Percentiles rank a stretch among this genome's conserved stretches.
Evolutionary conservation across 176 grass and related monocot species (phyloP).

Genomic region (Ampelocalamus luodianensis): DNA sequence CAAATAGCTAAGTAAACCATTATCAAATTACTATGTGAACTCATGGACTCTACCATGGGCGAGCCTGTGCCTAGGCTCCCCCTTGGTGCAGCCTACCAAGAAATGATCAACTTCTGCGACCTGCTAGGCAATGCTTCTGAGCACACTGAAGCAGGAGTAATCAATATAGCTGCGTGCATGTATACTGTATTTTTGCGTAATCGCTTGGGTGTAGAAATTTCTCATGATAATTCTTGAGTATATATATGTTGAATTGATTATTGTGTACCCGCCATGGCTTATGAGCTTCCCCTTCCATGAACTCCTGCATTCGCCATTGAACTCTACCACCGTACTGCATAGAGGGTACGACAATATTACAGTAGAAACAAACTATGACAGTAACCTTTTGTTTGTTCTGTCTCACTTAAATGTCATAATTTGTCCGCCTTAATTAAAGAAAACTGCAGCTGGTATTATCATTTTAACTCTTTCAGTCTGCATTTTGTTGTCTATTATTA

Average conservation of each 20-base stretch:
- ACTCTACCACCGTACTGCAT: not conserved
- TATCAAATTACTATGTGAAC: not conserved
- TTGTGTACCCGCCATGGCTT: not conserved
- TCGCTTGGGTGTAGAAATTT: not conserved
- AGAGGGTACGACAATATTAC: not conserved
- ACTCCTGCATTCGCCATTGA: not conserved
- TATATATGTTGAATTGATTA: not conserved
- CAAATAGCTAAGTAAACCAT: slow-evolving; percentile 23
- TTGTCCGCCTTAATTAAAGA: not conserved
- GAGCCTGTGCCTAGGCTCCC: not conserved
- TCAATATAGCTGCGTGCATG: not conserved
- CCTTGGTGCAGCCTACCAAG: not conserved
- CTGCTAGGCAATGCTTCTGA: not conserved
- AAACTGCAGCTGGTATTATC: slow-evolving; percentile 1
- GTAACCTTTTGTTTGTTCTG: not conserved
- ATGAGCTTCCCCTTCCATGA: not conserved
- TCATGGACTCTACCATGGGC: not conserved
- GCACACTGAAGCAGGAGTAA: not conserved
- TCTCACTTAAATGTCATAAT: slow-evolving; percentile 7
- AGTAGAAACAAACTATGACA: not conserved
- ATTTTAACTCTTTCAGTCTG: slow-evolving; percentile 4
- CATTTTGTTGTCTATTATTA: slow-evolving; percentile 17
- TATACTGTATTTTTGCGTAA: not conserved
- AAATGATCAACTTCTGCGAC: too few species aligned
- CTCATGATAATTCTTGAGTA: not conserved